Base-by-base conservation (phyloP, 2,329 filamentous ascomycete genomes). In the Alternaria atra region DNA sequence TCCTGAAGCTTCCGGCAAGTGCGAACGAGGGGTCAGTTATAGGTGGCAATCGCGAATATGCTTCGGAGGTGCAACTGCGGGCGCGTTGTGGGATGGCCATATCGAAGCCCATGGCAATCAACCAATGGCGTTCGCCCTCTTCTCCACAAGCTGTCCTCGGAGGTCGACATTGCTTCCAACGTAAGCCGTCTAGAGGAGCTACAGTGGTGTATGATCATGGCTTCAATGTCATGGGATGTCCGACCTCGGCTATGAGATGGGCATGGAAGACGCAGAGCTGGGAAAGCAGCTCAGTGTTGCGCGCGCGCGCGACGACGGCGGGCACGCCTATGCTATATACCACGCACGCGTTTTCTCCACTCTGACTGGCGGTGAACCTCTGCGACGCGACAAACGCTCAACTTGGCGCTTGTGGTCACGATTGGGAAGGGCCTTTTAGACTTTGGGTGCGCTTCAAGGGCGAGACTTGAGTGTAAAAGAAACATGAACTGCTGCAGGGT, bases 91-190 rank as follows among this genome's bases (percentile, higher is more conserved):
- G 64, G 63, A 64, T 64, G 63, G 65, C 65, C 64, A 62, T 59
- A n/a, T 52, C 47, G 48, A 55, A 57, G 54, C 64, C 64, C 64
- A 62, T 66, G 61, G 44, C 40, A 57, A 37, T 46, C 62, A 52
- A 56, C 74, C 74, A 76, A 77, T 77, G 61, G 72, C 27, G 61
- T 46, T 23, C 25, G 52, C 42, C 52, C 61, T 51, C 50, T 47
- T 60, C 61, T 65, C 68, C 74, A 76, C 73, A 71, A 69, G 72
- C 68, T 60, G 58, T 37, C 6, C 56, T 62, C 60, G 50, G 61
- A 70, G 63, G 67, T 66, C 67, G 65, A 67, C 67, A 68, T 64
- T 54, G 60, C 64, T 52, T 52, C 30, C 40, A 29, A 30, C 53
- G 15, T 30, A 34, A 29, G 34, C 52, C 13, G 20, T 59, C 58